Conservation (phyloP, 306 rosid genomes). For the Casuarina cunninghamiana region DNA sequence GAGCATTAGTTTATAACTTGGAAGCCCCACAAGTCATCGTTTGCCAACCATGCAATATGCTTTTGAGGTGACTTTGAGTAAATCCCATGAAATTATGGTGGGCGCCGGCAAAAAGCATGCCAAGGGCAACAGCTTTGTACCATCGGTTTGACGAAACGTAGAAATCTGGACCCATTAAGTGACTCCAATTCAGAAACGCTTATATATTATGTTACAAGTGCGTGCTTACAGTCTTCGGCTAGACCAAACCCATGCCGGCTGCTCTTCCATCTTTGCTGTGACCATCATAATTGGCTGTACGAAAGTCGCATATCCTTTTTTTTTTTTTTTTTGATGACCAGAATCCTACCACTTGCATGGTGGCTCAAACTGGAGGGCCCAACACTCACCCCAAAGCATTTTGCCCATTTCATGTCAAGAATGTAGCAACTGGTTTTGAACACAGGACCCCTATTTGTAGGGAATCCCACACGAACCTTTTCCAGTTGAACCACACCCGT, state of each 20-base stretch:
- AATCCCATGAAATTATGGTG: constrained; percentile 25
- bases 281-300: background rate
- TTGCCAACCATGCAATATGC: constrained; percentile 26
- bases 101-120: constrained; percentile 14
- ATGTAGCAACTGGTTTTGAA: no score
- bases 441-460: no score
- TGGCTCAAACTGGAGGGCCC: no score
- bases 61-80: background rate
- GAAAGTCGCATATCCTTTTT: background rate
- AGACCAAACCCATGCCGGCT: background rate
- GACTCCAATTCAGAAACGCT: background rate
- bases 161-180: background rate
- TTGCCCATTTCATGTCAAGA: no score
- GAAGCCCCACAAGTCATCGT: constrained; percentile 22
- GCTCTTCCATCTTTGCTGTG: background rate
- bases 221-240: background rate
- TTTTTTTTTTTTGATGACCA: no score
- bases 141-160: background rate
- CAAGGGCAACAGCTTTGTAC: background rate
- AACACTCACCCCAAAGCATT: no score
- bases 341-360: no score
- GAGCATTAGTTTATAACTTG: background rate
- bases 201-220: background rate
- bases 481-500: no score
- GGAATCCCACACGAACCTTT: no score